Base-by-base conservation (phyloP, 2,329 filamentous ascomycete genomes). In the Ramichloridium luteum region DNA sequence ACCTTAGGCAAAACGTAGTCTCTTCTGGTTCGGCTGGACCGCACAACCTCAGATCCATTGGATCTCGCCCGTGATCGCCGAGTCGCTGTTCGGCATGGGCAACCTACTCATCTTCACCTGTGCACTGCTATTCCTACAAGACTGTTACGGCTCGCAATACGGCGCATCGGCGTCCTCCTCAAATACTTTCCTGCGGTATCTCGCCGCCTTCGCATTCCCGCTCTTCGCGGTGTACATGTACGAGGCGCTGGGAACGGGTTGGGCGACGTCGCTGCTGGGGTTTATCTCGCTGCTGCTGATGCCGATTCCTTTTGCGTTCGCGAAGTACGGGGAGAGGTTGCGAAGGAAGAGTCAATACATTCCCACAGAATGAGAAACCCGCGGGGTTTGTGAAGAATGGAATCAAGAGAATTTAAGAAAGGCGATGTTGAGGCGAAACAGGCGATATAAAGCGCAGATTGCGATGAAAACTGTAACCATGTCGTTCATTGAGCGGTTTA, bases 161-260 rank as follows among this genome's bases (percentile, higher is more conserved):
- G 62, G 70, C 0, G 71, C 72, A 0, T 72, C 66, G 37, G 69
- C 70, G 0, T 54, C 66, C 26, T 67, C 65, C 5, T 72, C 73
- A 2, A 75, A 74, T 37, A 63, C 64, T 2, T 54, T 77, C 12
- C 55, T 68, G 1, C 54, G 73, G 16, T 77, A 76, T 38, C 50
- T 53, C 0, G 59, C 75, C 4, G 68, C 67, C 0, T 67, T 64
- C 1, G 65, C 60, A 0, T 77, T 77, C 32, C 74, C 73, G 0
- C 48, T 77, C 0, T 77, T 76, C 17, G 33, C 32, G 3, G 32
- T 34, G 4, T 34, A 39, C 12, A 39, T 61, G 51, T 60, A 59
- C 28, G 32, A 47, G 4, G 39, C 17, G 2, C 39, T 62, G 3
- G 57, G 56, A 0, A 50, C 56, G 8, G 50, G 53, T 10, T 58